Conservation (phyloP, 2,329 filamentous ascomycete genomes). For the Talaromyces pinophilus region DNA sequence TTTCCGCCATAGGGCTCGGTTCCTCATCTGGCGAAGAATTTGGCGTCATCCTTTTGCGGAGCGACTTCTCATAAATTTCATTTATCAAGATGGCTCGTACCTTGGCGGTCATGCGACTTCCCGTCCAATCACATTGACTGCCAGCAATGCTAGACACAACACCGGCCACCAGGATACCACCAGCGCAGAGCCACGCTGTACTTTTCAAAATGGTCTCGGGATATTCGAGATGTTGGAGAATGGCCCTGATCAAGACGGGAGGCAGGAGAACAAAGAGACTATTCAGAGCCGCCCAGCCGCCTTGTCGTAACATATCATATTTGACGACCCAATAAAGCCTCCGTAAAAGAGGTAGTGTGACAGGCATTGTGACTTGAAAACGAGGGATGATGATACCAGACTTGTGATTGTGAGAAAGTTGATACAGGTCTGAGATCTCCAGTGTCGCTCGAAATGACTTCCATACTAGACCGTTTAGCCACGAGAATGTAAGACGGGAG, state of each 20-base stretch:
- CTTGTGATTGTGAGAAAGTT: neutral
- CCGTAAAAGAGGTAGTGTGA: neutral
- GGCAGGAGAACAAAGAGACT: constrained; percentile 4
- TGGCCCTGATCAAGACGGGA: neutral
- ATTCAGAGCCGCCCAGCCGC: neutral
- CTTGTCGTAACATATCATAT: constrained; percentile 1
- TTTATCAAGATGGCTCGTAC: constrained; percentile 2
- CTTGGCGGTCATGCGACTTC: neutral
- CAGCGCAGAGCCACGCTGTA: constrained; percentile 2
- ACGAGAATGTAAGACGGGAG: constrained; percentile 12
- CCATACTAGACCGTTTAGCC: constrained; percentile 7
- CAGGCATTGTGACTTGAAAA: neutral
- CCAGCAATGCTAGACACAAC: neutral
- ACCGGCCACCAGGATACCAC: neutral
- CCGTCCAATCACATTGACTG: constrained; percentile 10
- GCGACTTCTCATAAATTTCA: constrained; percentile 12
- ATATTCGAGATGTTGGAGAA: constrained; percentile 1
- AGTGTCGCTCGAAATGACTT: constrained; percentile 5
- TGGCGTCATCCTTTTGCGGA: constrained; percentile 2
- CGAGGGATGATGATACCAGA: neutral
- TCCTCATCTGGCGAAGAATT: neutral
- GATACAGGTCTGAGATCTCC: constrained; percentile 1
- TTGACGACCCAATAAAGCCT: neutral
- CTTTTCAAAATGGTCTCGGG: neutral
- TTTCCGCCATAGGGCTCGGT: neutral